Conservation (phyloP, 2,329 filamentous ascomycete species). For the Scleromitrula shiraiana region DNA sequence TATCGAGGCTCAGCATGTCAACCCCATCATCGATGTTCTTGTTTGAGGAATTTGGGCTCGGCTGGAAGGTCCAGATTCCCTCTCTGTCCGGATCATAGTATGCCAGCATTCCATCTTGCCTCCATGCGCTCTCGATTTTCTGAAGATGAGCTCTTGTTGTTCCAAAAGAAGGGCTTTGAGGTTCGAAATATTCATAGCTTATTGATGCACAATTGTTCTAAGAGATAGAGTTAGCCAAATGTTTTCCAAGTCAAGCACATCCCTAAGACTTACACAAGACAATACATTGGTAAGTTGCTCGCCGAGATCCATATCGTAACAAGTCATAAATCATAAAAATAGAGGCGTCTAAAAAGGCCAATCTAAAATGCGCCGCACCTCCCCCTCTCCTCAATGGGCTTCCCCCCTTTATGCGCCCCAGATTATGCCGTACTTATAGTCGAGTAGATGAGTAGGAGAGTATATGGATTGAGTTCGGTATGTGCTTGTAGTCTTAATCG, state of each 20-base stretch:
- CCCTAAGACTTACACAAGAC: slow-evolving; percentile 23
- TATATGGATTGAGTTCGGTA: not conserved
- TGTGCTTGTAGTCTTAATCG: slow-evolving; percentile 13
- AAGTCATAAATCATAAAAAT: slow-evolving; percentile 15
- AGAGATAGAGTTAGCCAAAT: slow-evolving; percentile 4
- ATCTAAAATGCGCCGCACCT: slow-evolving; percentile 5
- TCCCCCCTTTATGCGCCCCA: slow-evolving; percentile 4
- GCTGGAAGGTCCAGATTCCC: slow-evolving; percentile 27
- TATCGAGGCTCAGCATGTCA: slow-evolving; percentile 4
- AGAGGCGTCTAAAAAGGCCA: not conserved
- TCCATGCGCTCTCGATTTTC: slow-evolving; percentile 24
- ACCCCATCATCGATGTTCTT: slow-evolving; percentile 5
- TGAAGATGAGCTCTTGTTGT: slow-evolving; percentile 23
- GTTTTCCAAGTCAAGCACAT: not conserved
- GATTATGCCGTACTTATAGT: slow-evolving; percentile 1
- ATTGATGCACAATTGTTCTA: slow-evolving; percentile 29
- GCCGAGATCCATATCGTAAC: slow-evolving; percentile 29
- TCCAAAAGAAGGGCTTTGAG: slow-evolving; percentile 12
- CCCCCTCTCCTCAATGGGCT: slow-evolving; percentile 4
- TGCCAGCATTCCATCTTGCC: slow-evolving; percentile 24
- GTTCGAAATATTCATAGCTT: slow-evolving; percentile 29
- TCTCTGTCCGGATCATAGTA: slow-evolving; percentile 23
- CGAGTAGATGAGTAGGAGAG: not conserved
- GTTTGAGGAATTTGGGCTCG: slow-evolving; percentile 7
- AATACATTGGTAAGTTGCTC: slow-evolving; percentile 31